These are phyloP conservation scores for Xylariaceae sp. DNA, from an alignment of 2,329 filamentous ascomycete species.

Conservation along the genomic window DNA sequence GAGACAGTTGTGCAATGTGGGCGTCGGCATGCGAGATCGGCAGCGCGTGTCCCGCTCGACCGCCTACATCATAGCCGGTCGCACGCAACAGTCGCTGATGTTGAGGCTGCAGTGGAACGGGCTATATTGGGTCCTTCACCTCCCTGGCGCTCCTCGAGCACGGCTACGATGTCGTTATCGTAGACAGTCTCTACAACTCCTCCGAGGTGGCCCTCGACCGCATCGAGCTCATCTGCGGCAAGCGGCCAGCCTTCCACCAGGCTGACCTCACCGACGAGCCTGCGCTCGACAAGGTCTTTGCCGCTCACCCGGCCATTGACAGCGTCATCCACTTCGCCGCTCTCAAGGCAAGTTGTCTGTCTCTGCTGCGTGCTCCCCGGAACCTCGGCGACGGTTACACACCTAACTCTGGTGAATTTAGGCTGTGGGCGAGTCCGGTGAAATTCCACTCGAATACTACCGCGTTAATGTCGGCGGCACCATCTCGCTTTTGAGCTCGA, in stretches of 20 bases:
- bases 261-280: slow-evolving; percentile 82
- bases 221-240: slow-evolving; percentile 88
- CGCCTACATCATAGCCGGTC: too few relatives aligned
- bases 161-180: slow-evolving; percentile 92
- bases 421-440: slow-evolving; percentile 92
- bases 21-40: too few relatives aligned
- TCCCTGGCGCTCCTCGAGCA: slow-evolving; percentile 84
- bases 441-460: slow-evolving; percentile 97
- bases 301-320: slow-evolving; percentile 85
- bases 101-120: slow-evolving; percentile 65
- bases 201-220: slow-evolving; percentile 86
- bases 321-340: slow-evolving; percentile 98
- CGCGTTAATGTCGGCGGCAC: slow-evolving; percentile 92
- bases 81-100: too few relatives aligned
- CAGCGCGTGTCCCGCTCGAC: too few relatives aligned
- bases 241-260: slow-evolving; percentile 77
- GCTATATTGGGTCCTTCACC: slow-evolving; percentile 99
- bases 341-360: slow-evolving; percentile 61
- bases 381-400: not conserved
- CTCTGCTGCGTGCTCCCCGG: not conserved
- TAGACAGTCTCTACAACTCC: slow-evolving; percentile 97
- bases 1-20: not conserved
- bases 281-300: slow-evolving; percentile 78
- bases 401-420: slow-evolving; percentile 29
- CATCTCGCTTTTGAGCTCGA: slow-evolving; percentile 75